These are phyloP conservation scores for Geoglossum cookeanum DNA, from an alignment of 2,329 filamentous ascomycete genomes.

Conservation along the genomic window DNA sequence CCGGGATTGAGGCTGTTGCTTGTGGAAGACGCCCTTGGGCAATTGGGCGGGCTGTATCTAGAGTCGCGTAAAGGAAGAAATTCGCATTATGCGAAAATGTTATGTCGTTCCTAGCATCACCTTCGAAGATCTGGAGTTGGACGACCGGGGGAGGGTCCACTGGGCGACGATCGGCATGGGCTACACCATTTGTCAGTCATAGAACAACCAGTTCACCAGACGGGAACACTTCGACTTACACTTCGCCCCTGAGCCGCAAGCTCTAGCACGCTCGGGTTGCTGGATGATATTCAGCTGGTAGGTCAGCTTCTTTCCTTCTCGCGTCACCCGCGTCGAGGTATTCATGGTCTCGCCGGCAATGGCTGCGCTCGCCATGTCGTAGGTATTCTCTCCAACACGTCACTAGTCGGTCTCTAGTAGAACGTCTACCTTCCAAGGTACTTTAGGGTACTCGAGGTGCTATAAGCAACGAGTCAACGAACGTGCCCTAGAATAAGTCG, in stretches of 20 bases:
- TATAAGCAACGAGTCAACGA: neutral
- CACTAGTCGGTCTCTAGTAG: neutral
- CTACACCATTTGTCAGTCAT: slow-evolving; percentile 23
- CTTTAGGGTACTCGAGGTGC: neutral
- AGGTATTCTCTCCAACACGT: neutral
- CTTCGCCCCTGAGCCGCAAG: slow-evolving; percentile 88
- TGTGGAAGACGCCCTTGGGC: slow-evolving; percentile 59
- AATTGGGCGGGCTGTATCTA: slow-evolving; percentile 70
- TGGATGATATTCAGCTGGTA: slow-evolving; percentile 79
- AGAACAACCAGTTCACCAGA: neutral
- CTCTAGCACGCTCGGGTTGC: slow-evolving; percentile 82
- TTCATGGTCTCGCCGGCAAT: slow-evolving; percentile 28
- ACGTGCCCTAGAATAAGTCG: neutral
- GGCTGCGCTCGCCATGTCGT: neutral
- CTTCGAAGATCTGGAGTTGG: slow-evolving; percentile 74
- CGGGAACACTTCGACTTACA: slow-evolving; percentile 37
- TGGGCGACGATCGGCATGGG: slow-evolving; percentile 71
- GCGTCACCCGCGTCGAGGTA: slow-evolving; percentile 39
- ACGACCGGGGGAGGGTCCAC: slow-evolving; percentile 92
- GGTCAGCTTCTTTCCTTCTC: slow-evolving; percentile 56
- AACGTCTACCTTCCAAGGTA: neutral
- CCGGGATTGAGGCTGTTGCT: slow-evolving; percentile 53
- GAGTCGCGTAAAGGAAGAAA: slow-evolving; percentile 89
- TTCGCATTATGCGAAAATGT: slow-evolving; percentile 91
- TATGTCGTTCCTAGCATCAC: slow-evolving; percentile 31